Evolutionary conservation across 768 basidiomycete species (phyloP), one percentile per base, ranked within the genome.

Genomic region (Boletus rubroflammeus): DNA sequence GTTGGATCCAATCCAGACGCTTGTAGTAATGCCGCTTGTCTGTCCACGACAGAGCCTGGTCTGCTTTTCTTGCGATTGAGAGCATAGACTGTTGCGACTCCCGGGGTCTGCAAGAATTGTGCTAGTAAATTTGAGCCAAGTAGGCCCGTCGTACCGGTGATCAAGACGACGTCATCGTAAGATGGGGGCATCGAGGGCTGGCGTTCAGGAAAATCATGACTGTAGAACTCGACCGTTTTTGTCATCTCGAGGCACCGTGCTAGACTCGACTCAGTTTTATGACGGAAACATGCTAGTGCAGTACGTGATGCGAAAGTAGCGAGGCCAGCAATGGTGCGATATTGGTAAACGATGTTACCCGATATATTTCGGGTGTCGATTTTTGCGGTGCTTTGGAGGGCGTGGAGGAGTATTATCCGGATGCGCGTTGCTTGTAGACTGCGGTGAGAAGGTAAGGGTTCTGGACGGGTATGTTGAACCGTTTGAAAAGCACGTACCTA

Each of bases 391-490:
- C 56, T 52, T n/a, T 65, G 68, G 5, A 78, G 57, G 14, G 69
- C 67, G 2, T 66, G 67, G 10, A 78, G 56, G 19, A 80, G 59
- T 19, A 69, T 63, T 46, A 75, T 72, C 3, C 75, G 73, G 28
- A 77, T 74, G 62, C 71, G 73, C 0, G 74, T 76, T 19, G 72
- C 73, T 56, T 73, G 69, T 5, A 77, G 45, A 50, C 79, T 79
- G 45, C 0, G 9, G 11, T 50, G 49, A 39, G 5, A 39, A 3
- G 34, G 29, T 43, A 13, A 47, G 15, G 1, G 10, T 19, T 38
- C 13, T 15, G 21, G 13, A 34, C 10, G 19, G 10, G 32, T 13
- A 32, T 14, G 25, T 1, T 8, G 19, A 48, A 5, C 29, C 0
- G 32, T 40, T 34, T 10, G 10, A 44, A 39, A n/a, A 28, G 13